phyloP scores from a whole-genome alignment of 225 moss, liverwort and hornwort genomes.

The Marchantia paleacea region DNA sequence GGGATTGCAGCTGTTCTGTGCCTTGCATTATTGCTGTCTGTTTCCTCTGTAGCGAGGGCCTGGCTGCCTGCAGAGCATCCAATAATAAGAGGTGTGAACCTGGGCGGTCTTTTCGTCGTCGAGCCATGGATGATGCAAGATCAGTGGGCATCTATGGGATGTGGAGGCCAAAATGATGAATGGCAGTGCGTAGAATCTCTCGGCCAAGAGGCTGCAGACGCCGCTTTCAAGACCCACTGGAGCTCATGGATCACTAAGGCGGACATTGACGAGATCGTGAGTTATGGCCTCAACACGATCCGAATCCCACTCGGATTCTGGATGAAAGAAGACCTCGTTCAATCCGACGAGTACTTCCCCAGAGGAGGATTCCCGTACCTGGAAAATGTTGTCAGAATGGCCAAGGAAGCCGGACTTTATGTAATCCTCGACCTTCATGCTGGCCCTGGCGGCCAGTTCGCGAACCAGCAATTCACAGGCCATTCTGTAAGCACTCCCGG shows the following conservation, averaged over 20 bases:
- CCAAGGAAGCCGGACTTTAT: slow-evolving; percentile 17
- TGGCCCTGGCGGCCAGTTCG: slow-evolving; percentile 21
- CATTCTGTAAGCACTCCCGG: not conserved
- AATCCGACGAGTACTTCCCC: not conserved
- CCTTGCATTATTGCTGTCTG: not conserved
- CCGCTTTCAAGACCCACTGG: slow-evolving; percentile 27
- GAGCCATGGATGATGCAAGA: slow-evolving; percentile 39
- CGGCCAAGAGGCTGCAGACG: slow-evolving; percentile 12
- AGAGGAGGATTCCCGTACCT: slow-evolving; percentile 15
- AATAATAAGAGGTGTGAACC: slow-evolving; percentile 40
- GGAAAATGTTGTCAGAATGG: slow-evolving; percentile 13
- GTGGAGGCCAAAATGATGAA: slow-evolving; percentile 15
- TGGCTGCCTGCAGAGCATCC: slow-evolving; percentile 24
- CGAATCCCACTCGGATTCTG: slow-evolving; percentile 7
- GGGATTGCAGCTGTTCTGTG: not conserved
- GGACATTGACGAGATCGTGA: slow-evolving; percentile 30
- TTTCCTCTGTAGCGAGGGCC: not conserved
- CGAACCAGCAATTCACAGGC: slow-evolving; percentile 13
- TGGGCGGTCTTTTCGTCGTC: slow-evolving; percentile 28
- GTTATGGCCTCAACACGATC: slow-evolving; percentile 3
- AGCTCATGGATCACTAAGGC: slow-evolving; percentile 24
- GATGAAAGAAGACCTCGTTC: slow-evolving; percentile 7
- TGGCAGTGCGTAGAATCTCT: slow-evolving; percentile 9
- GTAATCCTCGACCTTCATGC: slow-evolving; percentile 29
- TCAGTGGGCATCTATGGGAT: slow-evolving; percentile 30